Conservation (phyloP, 371 early-diverging fungal species). For the Coemansia sp. region DNA sequence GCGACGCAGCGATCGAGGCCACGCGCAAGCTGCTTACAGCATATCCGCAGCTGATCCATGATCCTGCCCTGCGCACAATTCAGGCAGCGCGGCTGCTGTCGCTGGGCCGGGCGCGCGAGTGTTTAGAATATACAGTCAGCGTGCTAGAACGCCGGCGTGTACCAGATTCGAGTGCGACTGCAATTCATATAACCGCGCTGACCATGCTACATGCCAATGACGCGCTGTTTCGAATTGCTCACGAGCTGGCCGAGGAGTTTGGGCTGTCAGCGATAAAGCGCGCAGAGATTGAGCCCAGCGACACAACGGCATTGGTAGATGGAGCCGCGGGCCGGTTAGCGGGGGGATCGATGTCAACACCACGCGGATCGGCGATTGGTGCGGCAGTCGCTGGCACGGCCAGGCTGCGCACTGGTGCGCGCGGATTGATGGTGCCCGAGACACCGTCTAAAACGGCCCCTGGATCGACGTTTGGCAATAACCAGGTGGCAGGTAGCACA, state of each 20-base stretch:
- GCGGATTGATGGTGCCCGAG: constrained; percentile 43
- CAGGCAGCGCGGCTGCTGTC: constrained; percentile 44
- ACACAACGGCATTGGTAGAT: constrained; percentile 10
- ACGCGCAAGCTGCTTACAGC: constrained; percentile 16
- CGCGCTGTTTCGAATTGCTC: constrained; percentile 43
- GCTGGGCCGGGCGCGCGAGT: constrained; percentile 27
- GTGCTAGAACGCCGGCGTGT: constrained; percentile 38
- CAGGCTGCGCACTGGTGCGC: constrained; percentile 38
- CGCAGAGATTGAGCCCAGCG: constrained; percentile 39
- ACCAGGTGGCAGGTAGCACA: neutral
- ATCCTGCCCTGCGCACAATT: constrained; percentile 39
- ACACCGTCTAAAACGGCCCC: constrained; percentile 23
- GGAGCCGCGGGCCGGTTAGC: neutral
- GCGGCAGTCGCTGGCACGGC: constrained; percentile 32
- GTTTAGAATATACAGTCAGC: constrained; percentile 29
- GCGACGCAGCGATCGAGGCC: constrained; percentile 15
- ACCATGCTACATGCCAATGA: constrained; percentile 32
- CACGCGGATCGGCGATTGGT: constrained; percentile 16
- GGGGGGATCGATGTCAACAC: constrained; percentile 15
- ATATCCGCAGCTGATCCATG: constrained; percentile 22
- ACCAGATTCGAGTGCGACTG: constrained; percentile 36
- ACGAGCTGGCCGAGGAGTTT: constrained; percentile 49
- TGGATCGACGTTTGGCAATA: neutral
- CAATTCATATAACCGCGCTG: constrained; percentile 44
- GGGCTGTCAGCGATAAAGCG: constrained; percentile 46